These are phyloP conservation scores for Penicillium sp. DNA, from an alignment of 2,329 filamentous ascomycete genomes.

Conservation along the genomic window DNA sequence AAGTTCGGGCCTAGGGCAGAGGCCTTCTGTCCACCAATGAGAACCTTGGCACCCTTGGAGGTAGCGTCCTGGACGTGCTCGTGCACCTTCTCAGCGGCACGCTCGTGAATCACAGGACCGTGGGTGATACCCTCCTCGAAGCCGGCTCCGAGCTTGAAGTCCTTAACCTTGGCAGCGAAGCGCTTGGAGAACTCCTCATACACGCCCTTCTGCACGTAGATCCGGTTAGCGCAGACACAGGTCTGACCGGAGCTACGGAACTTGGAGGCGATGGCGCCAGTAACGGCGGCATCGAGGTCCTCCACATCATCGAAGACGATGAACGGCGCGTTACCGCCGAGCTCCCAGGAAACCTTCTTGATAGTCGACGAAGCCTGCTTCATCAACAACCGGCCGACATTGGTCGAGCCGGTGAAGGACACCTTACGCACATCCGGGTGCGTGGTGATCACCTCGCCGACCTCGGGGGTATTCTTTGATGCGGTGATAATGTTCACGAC, in stretches of 20 bases:
- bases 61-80: conserved; percentile 79
- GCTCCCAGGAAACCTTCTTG: conserved; percentile 87
- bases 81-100: conserved; percentile 78
- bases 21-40: conserved; percentile 75
- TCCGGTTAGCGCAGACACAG: conserved; percentile 76
- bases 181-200: conserved; percentile 58
- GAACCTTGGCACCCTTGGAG: conserved; percentile 74
- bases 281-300: conserved; percentile 81
- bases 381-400: conserved; percentile 78
- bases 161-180: conserved; percentile 59
- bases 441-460: conserved; percentile 78
- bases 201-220: conserved; percentile 57
- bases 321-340: conserved; percentile 93
- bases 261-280: conserved; percentile 82
- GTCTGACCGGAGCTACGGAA: conserved; percentile 96
- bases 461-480: conserved; percentile 74
- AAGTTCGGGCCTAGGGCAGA: conserved; percentile 81
- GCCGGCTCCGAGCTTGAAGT: conserved; percentile 53
- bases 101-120: conserved; percentile 70
- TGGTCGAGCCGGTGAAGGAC: conserved; percentile 83
- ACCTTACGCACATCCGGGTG: conserved; percentile 81
- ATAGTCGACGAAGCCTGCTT: conserved; percentile 81
- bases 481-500: conserved; percentile 90
- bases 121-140: conserved; percentile 53
- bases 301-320: conserved; percentile 93